Conservation (phyloP, 2,329 filamentous ascomycete species). For the Aspergillus aculeatinus region DNA sequence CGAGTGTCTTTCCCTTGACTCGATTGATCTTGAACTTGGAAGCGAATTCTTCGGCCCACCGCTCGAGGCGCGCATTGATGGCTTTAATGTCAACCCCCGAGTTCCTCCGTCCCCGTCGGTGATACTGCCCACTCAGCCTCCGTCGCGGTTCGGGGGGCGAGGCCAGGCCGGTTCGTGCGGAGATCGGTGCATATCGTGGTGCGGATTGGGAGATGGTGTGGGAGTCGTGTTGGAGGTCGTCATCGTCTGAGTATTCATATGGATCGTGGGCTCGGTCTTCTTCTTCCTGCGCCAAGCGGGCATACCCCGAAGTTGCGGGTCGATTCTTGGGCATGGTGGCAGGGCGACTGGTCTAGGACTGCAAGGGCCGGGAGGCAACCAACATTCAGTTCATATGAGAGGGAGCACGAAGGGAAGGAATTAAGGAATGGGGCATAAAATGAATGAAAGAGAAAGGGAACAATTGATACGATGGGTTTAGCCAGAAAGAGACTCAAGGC, state of each 20-base stretch:
- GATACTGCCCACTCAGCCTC: slow-evolving; percentile 49
- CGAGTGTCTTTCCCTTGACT: slow-evolving; percentile 68
- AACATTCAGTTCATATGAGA: slow-evolving; percentile 10
- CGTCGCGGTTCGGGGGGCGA: slow-evolving; percentile 44
- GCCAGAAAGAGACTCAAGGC: not conserved
- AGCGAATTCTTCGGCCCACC: slow-evolving; percentile 97
- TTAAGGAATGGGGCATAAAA: not conserved
- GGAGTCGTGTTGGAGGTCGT: slow-evolving; percentile 57
- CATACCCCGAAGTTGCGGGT: slow-evolving; percentile 77
- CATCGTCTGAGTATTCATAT: slow-evolving; percentile 70
- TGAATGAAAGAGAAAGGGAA: slow-evolving; percentile 6
- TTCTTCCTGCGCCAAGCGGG: slow-evolving; percentile 79
- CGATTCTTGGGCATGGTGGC: slow-evolving; percentile 64
- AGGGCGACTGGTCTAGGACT: slow-evolving; percentile 8
- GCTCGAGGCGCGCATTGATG: slow-evolving; percentile 90
- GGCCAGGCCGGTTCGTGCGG: slow-evolving; percentile 40
- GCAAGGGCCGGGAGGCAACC: slow-evolving; percentile 13
- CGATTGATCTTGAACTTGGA: slow-evolving; percentile 89
- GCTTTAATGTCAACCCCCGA: slow-evolving; percentile 95
- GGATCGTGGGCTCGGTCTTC: slow-evolving; percentile 48
- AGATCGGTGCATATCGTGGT: slow-evolving; percentile 64
- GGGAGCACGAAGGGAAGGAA: slow-evolving; percentile 4
- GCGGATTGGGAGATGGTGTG: slow-evolving; percentile 56
- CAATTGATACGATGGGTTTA: not conserved
- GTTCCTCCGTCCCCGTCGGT: slow-evolving; percentile 63